Base-by-base conservation (phyloP, 1,139 yeast genomes). In the Diutina mesorugosa region DNA sequence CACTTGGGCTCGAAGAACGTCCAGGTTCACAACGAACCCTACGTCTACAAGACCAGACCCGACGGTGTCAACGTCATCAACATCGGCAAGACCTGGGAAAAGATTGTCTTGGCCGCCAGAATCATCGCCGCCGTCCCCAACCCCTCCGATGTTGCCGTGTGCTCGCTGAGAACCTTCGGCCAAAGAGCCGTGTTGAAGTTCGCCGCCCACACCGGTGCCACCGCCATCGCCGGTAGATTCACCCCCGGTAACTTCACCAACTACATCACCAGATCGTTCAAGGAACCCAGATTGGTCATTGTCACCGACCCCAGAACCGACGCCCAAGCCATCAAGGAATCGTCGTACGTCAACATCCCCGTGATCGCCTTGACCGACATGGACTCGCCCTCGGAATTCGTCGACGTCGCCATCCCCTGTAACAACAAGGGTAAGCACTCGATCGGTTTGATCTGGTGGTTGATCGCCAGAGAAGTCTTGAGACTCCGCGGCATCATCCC, bases 171-270 rank as follows among this genome's bases (percentile, higher is more conserved):
- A 86, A 91, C 97, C 71, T 93, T 89, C 82, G 99, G 99, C 74
- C 99, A 95, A 85, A 93, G 99, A 85, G 99, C 99, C 74, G 99
- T 91, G 68, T 87, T 95, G 78, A 95, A 95, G 85, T 95, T 87
- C 74, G 98, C 99, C 76, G 90, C 97, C 72, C 99, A 95, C 93
- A 91, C 99, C 70, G 98, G 99, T 80, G 97, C 99, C 68, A 91
- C 98, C 70, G 95, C 99, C 78, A 91, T 95, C 81, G 99, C 99
- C 70, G 99, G 99, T 80, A 91, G 99, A 84, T 95, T 95, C 90
- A 95, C 99, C 71, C 99, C 99, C 80, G 99, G 99, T 88, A 87
- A 89, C 85, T 95, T 95, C 91, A 95, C 99, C 78, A 95, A 95
- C 85, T 95, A 95, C 85, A 93, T 91, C 85, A 95, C 99, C 80